Base-by-base conservation (phyloP, 331 rosid species). In the Phaseolus coccineus region DNA sequence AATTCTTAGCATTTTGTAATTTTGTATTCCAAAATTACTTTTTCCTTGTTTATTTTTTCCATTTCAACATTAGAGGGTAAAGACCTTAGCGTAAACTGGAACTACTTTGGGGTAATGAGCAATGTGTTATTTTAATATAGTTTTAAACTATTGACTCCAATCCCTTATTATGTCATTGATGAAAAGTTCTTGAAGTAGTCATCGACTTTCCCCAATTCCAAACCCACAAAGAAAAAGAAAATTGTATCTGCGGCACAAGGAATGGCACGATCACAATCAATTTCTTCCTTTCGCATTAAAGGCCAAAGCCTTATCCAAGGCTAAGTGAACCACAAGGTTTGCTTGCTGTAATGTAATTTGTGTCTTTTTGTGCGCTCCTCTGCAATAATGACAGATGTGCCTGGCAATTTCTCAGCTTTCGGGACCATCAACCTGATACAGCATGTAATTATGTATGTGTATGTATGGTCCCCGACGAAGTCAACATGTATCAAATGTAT, bases 391-490 rank as follows among this genome's bases (percentile, higher is more conserved):
- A 42, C 68, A 42, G 27, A n/a, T 77, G 58, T 77, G 58, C 61
- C 71, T 62, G 63, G 47, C 53, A 61, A 58, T 65, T 58, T 50
- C 37, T 68, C 57, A 31, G 64, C 30, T 75, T 83, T 84, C 76
- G 63, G 79, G 86, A 85, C 83, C 90, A 81, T 69, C 28, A 56
- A 63, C 37, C 56, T 55, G 2, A 30, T 51, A 5, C 69, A 30
- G 28, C 12, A 52, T 51, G 80, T 66, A 77, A 58, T 73, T 40
- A 80, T 77, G 67, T 53, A 46, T 69, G 27, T 37, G 39, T 12
- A 39, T 27, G 35, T 50, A 85, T 81, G 96, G 98, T 94, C 97
- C 94, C 96, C 91, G 19, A 33, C 52, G 31, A 48, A 40, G 22
- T 79, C 78, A 63, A 67, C 80, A 67, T 64, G 76, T 39, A 68